Conservation (phyloP, 2,329 filamentous ascomycete genomes). For the Cercospora zeae-maydis region DNA sequence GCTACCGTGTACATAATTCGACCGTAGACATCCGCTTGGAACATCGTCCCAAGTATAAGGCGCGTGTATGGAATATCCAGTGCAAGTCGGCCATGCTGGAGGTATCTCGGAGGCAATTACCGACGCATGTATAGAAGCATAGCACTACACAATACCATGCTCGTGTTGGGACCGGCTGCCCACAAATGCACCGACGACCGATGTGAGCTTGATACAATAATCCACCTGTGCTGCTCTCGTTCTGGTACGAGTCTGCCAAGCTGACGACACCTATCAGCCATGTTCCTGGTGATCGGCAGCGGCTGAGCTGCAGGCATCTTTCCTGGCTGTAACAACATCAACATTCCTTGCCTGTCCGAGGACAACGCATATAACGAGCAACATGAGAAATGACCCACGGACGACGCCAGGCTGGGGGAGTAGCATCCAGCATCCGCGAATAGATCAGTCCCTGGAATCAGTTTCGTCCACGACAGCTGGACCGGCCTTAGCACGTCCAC, state of each 20-base stretch:
- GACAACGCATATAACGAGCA: neutral
- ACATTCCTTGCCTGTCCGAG: neutral
- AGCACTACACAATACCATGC: neutral
- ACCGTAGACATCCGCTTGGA: neutral
- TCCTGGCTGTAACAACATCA: neutral
- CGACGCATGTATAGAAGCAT: neutral
- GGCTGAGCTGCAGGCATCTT: constrained; percentile 2
- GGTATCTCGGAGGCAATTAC: neutral
- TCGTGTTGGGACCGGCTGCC: neutral
- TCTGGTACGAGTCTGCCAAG: neutral
- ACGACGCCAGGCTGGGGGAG: neutral
- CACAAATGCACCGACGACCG: neutral
- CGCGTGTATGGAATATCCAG: neutral
- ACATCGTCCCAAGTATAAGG: neutral
- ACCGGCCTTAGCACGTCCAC: constrained; percentile 6
- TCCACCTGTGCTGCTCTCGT: neutral
- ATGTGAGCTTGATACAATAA: neutral
- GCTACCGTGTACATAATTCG: too few relatives aligned
- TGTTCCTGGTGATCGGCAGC: neutral
- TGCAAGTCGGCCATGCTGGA: neutral
- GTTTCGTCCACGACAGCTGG: constrained; percentile 21
- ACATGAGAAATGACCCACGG: constrained; percentile 5
- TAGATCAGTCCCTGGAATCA: neutral
- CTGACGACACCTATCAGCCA: neutral
- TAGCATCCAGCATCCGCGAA: neutral